These are phyloP conservation scores for Fusarium sp. DNA, from an alignment of 2,329 filamentous ascomycete genomes.

Conservation along the genomic window DNA sequence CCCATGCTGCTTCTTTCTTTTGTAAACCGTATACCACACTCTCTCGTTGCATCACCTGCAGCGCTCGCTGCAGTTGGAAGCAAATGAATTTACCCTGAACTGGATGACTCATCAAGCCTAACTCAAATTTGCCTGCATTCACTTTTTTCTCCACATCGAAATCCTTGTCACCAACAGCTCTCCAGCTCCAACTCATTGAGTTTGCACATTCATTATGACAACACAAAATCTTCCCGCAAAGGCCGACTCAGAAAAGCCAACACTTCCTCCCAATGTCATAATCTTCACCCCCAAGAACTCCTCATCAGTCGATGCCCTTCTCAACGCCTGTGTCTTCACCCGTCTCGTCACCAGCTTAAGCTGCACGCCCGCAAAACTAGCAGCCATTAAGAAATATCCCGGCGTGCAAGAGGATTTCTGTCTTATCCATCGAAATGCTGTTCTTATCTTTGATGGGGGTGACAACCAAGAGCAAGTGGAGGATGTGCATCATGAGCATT, in stretches of 20 bases:
- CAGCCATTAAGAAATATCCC: neutral
- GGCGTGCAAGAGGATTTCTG: neutral
- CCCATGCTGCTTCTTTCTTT: too few relatives aligned
- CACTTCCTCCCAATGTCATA: constrained; percentile 1
- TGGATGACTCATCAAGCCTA: neutral
- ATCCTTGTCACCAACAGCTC: neutral
- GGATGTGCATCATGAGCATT: constrained; percentile 16
- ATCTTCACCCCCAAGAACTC: constrained; percentile 5
- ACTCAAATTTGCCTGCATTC: neutral
- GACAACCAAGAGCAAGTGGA: neutral
- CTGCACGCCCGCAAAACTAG: constrained; percentile 2
- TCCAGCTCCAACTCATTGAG: neutral
- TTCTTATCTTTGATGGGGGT: neutral
- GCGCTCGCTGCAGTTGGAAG: too few relatives aligned
- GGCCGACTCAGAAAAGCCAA: neutral
- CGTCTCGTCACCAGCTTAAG: constrained; percentile 12
- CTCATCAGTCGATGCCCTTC: neutral
- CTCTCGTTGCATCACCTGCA: too few relatives aligned
- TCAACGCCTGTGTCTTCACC: constrained; percentile 1
- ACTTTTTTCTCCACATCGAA: neutral
- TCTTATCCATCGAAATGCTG: constrained; percentile 3
- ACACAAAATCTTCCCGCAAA: neutral
- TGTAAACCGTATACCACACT: too few relatives aligned
- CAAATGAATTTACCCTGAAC: neutral
- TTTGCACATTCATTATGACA: neutral